Base-by-base conservation (phyloP, 345 rosid species). In the Alliaria petiolata region DNA sequence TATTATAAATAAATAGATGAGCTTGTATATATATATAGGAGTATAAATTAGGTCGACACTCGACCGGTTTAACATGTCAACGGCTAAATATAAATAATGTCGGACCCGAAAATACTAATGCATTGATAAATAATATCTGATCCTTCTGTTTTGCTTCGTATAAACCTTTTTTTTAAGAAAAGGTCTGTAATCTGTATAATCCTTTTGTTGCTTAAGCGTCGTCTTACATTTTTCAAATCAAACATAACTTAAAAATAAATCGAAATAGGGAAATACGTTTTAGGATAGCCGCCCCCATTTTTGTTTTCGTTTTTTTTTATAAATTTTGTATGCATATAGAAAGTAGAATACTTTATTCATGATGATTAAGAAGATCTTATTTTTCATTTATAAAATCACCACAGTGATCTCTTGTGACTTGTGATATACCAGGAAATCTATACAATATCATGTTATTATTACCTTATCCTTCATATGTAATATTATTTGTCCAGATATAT, bases 61-160 rank as follows among this genome's bases (percentile, higher is more conserved):
- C 75, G 67, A 60, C 72, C 11, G 11, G 61, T 33, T 67, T 58
- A 67, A 22, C 17, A 50, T 35, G 72, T 67, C 73, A 74, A 67
- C 17, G 40, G 62, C 68, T 51, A 17, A 31, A 58, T 28, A 43
- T 20, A 56, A 45, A 56, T 3, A 28, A 19, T 44, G 55, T 43
- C 17, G 10, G 33, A n/a, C 43, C 20, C 34, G 15, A n/a, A 20
- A 22, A 14, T 13, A 13, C 36, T 33, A 33, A 33, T 33, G 36
- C 36, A 0, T 7, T 33, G 36, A 22, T 22, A n/a, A n/a, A 22
- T 22, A 22, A 22, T 22, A 22, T 22, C 8, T 28, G 17, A 28
- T 49, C 36, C 10, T 46, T 40, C 0, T 13, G 12, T 11, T 50
- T 6, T 43, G 3, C 16, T 35, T 10, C 19, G 46, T 14, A 12